Evolutionary conservation across 1,284 basidiomycete genomes (phyloP), one percentile per base, ranked within the genome.

Genomic region (Ceratobasidium sp.): DNA sequence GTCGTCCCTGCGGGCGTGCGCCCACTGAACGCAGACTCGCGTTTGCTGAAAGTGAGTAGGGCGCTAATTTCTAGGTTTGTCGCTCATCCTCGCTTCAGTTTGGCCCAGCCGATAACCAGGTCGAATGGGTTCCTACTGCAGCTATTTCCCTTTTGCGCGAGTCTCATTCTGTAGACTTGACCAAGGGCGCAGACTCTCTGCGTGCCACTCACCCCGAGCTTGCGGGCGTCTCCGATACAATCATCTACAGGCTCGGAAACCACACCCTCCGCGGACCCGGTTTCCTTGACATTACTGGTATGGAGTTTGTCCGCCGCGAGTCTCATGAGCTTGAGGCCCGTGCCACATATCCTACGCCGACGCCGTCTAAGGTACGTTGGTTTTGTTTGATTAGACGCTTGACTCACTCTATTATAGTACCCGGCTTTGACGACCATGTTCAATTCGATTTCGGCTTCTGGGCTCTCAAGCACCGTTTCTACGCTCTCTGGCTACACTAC

Each of bases 401-500:
- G 18, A 42, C 66, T 66, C 26, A 71, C 42, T 42, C 26, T 6
- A 23, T 23, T 13, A 3, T 28, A 73, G 70, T 75, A 79, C 63
- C 78, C 78, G 18, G 23, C 44, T 20, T 42, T 75, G 61, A 55
- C 70, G 61, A 68, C 51, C 53, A 39, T 68, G 60, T 79, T 79
- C 58, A 68, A 56, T 23, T 61, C 61, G 5, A 56, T 79, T 56
- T 55, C 58, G n/a, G 78, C 71, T 26, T 67, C 58, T 4, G 58
- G 64, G 5, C 68, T 80, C 0, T 69, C 49, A 56, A 76, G 66
- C 28, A 78, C 77, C 42, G 56, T 80, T 1, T 49, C 79, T 5
- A 72, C 70, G n/a, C 68, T 80, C 23, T 73, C 77, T 33, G 46
- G 60, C 44, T 80, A 80, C 40, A 78, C 77, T n/a, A 78, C 79